Evolutionary conservation across 371 early-diverging fungal species (phyloP).

Genomic region (Blakeslea trispora): DNA sequence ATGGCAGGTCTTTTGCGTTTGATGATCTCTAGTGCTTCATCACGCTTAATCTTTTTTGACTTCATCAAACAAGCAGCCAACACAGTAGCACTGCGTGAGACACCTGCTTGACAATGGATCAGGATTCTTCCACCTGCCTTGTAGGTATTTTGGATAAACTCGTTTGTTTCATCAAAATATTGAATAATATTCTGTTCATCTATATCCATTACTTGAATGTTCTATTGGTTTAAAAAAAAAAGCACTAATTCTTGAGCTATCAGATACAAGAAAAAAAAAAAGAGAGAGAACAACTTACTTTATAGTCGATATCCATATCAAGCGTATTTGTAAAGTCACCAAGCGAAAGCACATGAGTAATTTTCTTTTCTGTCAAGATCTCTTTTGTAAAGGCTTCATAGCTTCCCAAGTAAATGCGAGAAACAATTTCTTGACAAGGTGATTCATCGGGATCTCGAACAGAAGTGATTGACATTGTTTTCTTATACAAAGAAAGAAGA

Average conservation of each 20-base stretch:
- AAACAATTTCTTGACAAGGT: slow-evolving; percentile 41
- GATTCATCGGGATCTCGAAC: not conserved
- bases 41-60: slow-evolving; percentile 36
- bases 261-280: not conserved
- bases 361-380: slow-evolving; percentile 43
- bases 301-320: slow-evolving; percentile 34
- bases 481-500: not conserved
- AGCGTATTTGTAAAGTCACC: slow-evolving; percentile 39
- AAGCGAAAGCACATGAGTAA: slow-evolving; percentile 65
- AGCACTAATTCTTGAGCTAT: too few relatives aligned
- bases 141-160: slow-evolving; percentile 59
- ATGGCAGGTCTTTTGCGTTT: slow-evolving; percentile 47
- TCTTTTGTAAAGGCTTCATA: slow-evolving; percentile 30
- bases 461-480: not conserved
- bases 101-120: slow-evolving; percentile 68
- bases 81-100: slow-evolving; percentile 35
- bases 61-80: slow-evolving; percentile 73
- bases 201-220: slow-evolving; percentile 65
- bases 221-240: slow-evolving; percentile 20
- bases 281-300: slow-evolving; percentile 26
- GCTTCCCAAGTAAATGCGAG: slow-evolving; percentile 49
- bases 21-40: slow-evolving; percentile 57
- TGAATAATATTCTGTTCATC: slow-evolving; percentile 70
- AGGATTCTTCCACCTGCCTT: slow-evolving; percentile 56
- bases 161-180: slow-evolving; percentile 65